Evolutionary conservation across 371 early-diverging fungal genomes (phyloP).

Genomic region (Lichtheimia ramosa): DNA sequence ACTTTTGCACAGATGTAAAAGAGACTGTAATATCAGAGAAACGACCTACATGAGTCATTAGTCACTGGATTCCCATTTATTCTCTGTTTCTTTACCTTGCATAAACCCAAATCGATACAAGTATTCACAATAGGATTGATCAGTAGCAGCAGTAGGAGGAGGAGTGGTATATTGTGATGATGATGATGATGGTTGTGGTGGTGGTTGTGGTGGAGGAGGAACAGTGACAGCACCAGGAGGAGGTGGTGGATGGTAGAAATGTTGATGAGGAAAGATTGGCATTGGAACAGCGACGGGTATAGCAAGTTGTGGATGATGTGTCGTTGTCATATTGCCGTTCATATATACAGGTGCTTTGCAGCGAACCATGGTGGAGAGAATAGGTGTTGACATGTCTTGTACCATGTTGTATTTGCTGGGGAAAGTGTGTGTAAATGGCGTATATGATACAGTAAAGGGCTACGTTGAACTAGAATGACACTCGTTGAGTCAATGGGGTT

Average conservation of each 20-base stretch:
- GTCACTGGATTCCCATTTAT: neutral
- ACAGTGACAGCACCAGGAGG: slow-evolving; percentile 9
- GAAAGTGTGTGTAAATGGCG: too few relatives aligned
- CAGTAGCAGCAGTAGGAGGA: neutral
- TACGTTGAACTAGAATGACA: too few relatives aligned
- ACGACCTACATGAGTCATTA: slow-evolving; percentile 15
- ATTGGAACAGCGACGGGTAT: slow-evolving; percentile 21
- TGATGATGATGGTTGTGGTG: neutral
- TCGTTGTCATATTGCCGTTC: slow-evolving; percentile 5
- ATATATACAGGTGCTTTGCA: slow-evolving; percentile 6
- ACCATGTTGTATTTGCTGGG: slow-evolving; percentile 5
- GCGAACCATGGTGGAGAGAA: slow-evolving; percentile 8
- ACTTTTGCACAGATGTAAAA: slow-evolving; percentile 32
- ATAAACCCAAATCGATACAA: slow-evolving; percentile 25
- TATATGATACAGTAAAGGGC: slow-evolving; percentile 9
- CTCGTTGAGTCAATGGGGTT: too few relatives aligned
- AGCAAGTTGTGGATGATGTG: slow-evolving; percentile 4
- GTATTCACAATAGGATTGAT: slow-evolving; percentile 22
- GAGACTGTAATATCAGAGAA: slow-evolving; percentile 38
- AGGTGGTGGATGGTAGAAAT: neutral
- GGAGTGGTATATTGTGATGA: slow-evolving; percentile 5
- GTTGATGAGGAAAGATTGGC: slow-evolving; percentile 8
- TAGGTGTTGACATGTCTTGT: slow-evolving; percentile 17
- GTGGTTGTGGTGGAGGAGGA: slow-evolving; percentile 2
- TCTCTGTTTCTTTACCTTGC: slow-evolving; percentile 13